Evolutionary conservation across 2,329 filamentous ascomycete genomes (phyloP), one percentile per base, ranked within the genome.

Genomic region (Sarocladium strictum): DNA sequence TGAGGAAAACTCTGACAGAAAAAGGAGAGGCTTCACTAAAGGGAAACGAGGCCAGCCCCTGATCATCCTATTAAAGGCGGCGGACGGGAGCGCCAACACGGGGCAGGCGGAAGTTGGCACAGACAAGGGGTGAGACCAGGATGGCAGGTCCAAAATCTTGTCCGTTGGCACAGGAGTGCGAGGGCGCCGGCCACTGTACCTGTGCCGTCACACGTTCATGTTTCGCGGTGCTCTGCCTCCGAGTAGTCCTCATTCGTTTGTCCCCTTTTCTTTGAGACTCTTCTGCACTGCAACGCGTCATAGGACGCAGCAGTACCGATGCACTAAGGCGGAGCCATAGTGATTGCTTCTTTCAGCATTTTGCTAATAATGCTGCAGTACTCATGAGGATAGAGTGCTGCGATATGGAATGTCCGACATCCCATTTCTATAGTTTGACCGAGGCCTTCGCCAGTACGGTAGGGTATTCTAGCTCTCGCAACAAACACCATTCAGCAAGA

Each of bases 81-180:
- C 50, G 50, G 32, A 53, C 33, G 50, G 50, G 50, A 53, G 50
- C 50, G 33, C 50, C 50, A 53, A 40, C 33, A 38, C 50, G 50
- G 50, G 50, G 33, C 21, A 24, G 32, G 35, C 50, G 50, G 29
- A 53, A 53, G 50, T 53, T 53, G 50, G 50, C 32, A 38, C 50
- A 19, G 21, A 40, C 50, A 53, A 29, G 43, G 50, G 50, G 23
- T 24, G 50, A 53, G 50, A 53, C 50, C 32, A 40, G 50, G 50
- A 40, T 53, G 21, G n/a, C 50, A 27, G n/a, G 47, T 6, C 37
- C 15, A 40, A n/a, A n/a, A n/a, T 27, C 43, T 27, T 47, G 7
- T 9, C 35, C 35, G 14, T 21, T 21, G 21, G 7, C 10, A 40
- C n/a, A 49, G 23, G 47, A 51, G 27, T 32, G 4, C 12, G 47